Evolutionary conservation across 257 asterid species (phyloP), one percentile per base, ranked within the genome.

Genomic region (Lycium barbarum): DNA sequence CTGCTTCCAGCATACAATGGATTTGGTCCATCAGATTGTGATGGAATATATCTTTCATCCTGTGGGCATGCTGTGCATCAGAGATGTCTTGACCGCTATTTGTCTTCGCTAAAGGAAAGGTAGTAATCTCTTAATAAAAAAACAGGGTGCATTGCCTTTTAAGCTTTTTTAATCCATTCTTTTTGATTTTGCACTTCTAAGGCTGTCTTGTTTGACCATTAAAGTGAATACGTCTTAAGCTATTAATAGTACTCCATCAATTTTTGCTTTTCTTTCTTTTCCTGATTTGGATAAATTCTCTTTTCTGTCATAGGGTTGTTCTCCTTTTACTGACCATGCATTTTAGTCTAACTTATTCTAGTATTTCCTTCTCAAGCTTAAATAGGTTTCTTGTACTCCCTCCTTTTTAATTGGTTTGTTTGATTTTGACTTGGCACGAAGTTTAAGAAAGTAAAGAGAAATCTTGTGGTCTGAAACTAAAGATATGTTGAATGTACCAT

Each of bases 41-140:
- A 94, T 87, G 98, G 98, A 83, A 92, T 97, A 62, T 91, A 92
- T 91, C 87, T 93, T 82, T 95, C 99, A 81, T 95, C 98, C 20
- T 97, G 99, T 76, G 99, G 99, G 68, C 99, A 97, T 86, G 98
- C 99, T 84, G 98, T 97, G 90, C 99, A 97, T 90, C 98, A 95
- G 89, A 95, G 93, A 87, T 97, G 99, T 87, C 93, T 97, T 83
- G 98, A 95, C 86, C 98, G 98, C 53, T 97, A 97, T 88, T 88
- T 97, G 83, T 90, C 92, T 71, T 95, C 99, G 45, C 92, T 97
- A 59, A 95, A 88, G 92, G 99, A 97, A 86, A 97, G 99, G 99
- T 95, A 90, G 62, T 76, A 61, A 67, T 22, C 36, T 67, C 63
- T 17, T 53, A 67, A 82, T 51, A 51, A 57, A 76, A 76, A 66